Conservation (phyloP, 805 yeast species). For the Yamadazyma paraphyllophila region DNA sequence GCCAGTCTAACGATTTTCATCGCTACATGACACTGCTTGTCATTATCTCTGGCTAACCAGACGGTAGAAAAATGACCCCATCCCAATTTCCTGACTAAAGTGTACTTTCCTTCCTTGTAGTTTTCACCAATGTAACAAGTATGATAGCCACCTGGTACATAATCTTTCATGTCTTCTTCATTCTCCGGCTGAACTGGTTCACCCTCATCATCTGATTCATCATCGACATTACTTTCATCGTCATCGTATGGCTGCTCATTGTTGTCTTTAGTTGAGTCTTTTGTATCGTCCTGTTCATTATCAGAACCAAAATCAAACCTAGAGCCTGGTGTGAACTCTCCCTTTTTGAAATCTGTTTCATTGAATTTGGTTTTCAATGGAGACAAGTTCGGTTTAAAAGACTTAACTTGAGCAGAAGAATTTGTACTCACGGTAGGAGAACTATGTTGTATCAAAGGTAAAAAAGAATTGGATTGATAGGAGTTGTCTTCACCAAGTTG, state of each 20-base stretch:
- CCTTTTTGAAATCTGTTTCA: conserved; percentile 9
- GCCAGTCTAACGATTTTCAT: conserved; percentile 93
- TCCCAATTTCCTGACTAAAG: conserved; percentile 84
- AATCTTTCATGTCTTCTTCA: conserved; percentile 86
- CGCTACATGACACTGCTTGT: conserved; percentile 74
- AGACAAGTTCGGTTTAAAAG: conserved; percentile 36
- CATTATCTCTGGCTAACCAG: conserved; percentile 74
- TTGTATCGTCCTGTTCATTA: conserved; percentile 13
- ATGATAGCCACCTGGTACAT: conserved; percentile 92
- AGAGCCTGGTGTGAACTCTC: conserved; percentile 14
- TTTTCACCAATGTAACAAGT: conserved; percentile 88
- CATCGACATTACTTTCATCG: conserved; percentile 23
- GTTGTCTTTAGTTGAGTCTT: conserved; percentile 5
- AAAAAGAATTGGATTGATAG: conserved; percentile 11
- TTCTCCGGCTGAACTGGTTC: conserved; percentile 41
- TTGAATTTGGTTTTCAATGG: conserved; percentile 37
- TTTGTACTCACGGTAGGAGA: conserved; percentile 31
- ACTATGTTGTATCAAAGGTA: conserved; percentile 26
- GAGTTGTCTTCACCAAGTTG: conserved; percentile 9
- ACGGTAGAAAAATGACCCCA: conserved; percentile 99
- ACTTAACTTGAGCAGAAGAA: conserved; percentile 29
- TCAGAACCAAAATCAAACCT: conserved; percentile 15
- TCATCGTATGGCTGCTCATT: conserved; percentile 12
- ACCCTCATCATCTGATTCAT: conserved; percentile 24
- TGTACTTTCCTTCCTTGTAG: conserved; percentile 73